Conservation (phyloP, 2,329 filamentous ascomycete genomes). For the Albophoma yamanashiensis region DNA sequence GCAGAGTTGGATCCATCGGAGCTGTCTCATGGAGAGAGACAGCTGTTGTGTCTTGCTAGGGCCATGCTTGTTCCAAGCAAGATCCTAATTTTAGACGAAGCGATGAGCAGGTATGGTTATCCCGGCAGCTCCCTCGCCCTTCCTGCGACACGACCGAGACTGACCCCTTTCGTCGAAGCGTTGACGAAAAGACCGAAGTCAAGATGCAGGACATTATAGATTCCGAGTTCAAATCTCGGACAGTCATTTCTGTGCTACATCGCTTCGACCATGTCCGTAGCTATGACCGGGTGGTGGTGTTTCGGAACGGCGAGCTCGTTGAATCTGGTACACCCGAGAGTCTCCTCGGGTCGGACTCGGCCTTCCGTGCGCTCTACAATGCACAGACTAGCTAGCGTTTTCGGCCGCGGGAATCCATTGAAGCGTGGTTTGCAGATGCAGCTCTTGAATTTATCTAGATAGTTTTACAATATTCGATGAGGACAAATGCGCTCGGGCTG, state of each 20-base stretch:
- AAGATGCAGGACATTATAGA: slow-evolving; percentile 21
- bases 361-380: not conserved
- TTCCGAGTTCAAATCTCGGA: slow-evolving; percentile 29
- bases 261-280: slow-evolving; percentile 19
- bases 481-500: not conserved
- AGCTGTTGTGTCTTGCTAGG: slow-evolving; percentile 28
- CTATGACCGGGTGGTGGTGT: slow-evolving; percentile 34
- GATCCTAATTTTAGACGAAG: slow-evolving; percentile 28
- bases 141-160: not conserved
- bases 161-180: slow-evolving; percentile 9
- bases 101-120: slow-evolving; percentile 19
- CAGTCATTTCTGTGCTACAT: slow-evolving; percentile 37
- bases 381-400: not conserved
- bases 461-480: not conserved
- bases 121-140: not conserved
- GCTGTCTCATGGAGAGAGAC: slow-evolving; percentile 30
- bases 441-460: too few species aligned
- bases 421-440: too few species aligned
- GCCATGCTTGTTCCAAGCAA: slow-evolving; percentile 22
- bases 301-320: slow-evolving; percentile 35
- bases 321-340: slow-evolving; percentile 4
- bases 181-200: slow-evolving; percentile 21
- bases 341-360: not conserved
- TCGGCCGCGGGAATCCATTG: too few species aligned
- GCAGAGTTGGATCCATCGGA: slow-evolving; percentile 15